phyloP scores from a whole-genome alignment of 179 eudicot genomes.

The Beta macrorhiza region DNA sequence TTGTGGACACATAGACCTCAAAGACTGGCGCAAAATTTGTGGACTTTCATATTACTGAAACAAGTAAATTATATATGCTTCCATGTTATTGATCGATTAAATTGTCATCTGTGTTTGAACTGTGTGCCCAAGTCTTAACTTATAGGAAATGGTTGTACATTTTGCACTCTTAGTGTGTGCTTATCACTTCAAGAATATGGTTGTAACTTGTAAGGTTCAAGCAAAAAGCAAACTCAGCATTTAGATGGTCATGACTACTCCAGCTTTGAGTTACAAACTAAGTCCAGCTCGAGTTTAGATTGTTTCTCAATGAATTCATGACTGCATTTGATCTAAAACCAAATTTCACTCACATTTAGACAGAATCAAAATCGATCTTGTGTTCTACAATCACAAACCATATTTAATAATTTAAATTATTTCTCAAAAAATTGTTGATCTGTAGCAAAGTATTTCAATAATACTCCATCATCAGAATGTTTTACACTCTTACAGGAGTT shows the following conservation, averaged over 20 bases:
- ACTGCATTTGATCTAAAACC: neutral
- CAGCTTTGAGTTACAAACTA: neutral
- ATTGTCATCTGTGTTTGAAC: neutral
- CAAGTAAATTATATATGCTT: neutral
- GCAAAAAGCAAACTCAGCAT: neutral
- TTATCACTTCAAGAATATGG: neutral
- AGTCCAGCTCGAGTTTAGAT: neutral
- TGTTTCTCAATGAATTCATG: neutral
- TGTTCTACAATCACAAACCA: neutral
- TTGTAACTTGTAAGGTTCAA: neutral
- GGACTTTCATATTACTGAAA: neutral
- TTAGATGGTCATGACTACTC: neutral
- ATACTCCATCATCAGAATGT: too few species aligned
- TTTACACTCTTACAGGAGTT: too few species aligned
- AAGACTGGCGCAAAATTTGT: neutral
- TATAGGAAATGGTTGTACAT: neutral
- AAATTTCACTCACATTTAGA: neutral
- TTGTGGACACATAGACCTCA: neutral
- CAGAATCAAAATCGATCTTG: neutral
- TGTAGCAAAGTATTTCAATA: too few species aligned
- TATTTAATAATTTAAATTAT: too few species aligned
- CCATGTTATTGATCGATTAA: neutral
- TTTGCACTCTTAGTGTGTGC: neutral
- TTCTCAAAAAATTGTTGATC: neutral
- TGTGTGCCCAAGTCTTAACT: neutral